Evolutionary conservation across 2,329 filamentous ascomycete genomes (phyloP).

Genomic region (Allantophomopsis lycopodina): DNA sequence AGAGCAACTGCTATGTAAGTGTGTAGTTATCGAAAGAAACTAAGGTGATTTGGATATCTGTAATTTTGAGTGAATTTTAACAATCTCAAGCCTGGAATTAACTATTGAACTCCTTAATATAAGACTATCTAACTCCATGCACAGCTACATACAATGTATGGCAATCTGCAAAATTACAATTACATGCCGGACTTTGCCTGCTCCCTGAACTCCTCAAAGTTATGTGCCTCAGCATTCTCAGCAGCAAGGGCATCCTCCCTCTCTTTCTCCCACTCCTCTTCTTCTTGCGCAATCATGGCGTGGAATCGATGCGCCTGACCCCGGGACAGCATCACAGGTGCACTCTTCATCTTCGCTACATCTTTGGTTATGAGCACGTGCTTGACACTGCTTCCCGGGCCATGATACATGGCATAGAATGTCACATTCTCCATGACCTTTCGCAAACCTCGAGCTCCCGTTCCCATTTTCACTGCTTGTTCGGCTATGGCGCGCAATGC

Average conservation of each 20-base stretch:
- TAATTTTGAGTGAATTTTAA: too few relatives aligned
- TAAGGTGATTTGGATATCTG: too few relatives aligned
- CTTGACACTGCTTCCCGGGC: slow-evolving; percentile 43
- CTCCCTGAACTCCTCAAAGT: slow-evolving; percentile 4
- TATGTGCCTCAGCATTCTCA: neutral
- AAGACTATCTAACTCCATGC: too few relatives aligned
- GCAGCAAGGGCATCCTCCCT: neutral
- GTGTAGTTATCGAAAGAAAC: too few relatives aligned
- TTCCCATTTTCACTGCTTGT: slow-evolving; percentile 46
- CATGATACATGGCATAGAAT: slow-evolving; percentile 68
- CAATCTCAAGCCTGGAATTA: too few relatives aligned
- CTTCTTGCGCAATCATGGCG: slow-evolving; percentile 52
- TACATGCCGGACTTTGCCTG: slow-evolving; percentile 3
- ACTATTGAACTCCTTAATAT: too few relatives aligned
- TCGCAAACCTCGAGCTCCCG: slow-evolving; percentile 66
- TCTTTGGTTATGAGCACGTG: slow-evolving; percentile 54
- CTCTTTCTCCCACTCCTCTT: slow-evolving; percentile 13
- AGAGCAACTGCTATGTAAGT: too few relatives aligned
- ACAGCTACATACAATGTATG: too few relatives aligned
- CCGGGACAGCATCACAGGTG: slow-evolving; percentile 50
- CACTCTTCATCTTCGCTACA: slow-evolving; percentile 50
- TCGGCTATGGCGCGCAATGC: slow-evolving; percentile 68
- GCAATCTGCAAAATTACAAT: neutral
- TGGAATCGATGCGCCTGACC: slow-evolving; percentile 58
- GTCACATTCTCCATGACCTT: slow-evolving; percentile 71